Conservation (phyloP, 2,329 filamentous ascomycete species). For the Elsinoe necatrix region DNA sequence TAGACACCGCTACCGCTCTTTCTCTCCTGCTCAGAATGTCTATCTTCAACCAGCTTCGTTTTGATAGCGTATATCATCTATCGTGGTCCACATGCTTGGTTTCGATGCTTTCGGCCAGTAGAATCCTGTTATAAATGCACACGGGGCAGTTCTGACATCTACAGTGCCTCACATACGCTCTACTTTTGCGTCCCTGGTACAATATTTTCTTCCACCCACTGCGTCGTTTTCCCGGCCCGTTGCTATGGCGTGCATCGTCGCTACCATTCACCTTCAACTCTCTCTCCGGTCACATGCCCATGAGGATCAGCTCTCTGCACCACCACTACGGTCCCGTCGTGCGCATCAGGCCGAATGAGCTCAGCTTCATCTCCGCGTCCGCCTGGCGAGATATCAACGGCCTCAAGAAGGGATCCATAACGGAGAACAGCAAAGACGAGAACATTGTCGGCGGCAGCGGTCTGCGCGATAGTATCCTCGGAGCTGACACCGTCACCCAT, state of each 20-base stretch:
- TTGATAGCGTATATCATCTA: no score
- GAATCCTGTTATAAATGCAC: no score
- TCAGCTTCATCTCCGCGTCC: constrained; percentile 35
- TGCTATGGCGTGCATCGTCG: constrained; percentile 23
- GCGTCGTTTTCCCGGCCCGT: constrained; percentile 36
- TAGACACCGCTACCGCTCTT: no score
- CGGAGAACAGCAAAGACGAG: constrained; percentile 25
- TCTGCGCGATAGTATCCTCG: background rate
- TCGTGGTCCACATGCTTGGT: no score
- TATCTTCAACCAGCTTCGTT: no score
- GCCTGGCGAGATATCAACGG: constrained; percentile 40
- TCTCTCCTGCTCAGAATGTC: no score
- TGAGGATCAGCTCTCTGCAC: constrained; percentile 32
- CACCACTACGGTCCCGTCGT: constrained; percentile 39
- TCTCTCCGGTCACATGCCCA: background rate
- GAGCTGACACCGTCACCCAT: constrained; percentile 32
- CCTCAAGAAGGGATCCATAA: background rate
- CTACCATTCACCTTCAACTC: background rate
- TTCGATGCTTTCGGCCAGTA: no score
- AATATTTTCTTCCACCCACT: constrained; percentile 38
- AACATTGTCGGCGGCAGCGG: constrained; percentile 4
- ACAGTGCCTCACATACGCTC: no score
- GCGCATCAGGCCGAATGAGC: constrained; percentile 40
- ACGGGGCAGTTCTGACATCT: no score
- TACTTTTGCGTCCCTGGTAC: constrained; percentile 21